These are phyloP conservation scores for Excoecaria agallocha DNA, from an alignment of 345 rosid species.

Conservation along the genomic window DNA sequence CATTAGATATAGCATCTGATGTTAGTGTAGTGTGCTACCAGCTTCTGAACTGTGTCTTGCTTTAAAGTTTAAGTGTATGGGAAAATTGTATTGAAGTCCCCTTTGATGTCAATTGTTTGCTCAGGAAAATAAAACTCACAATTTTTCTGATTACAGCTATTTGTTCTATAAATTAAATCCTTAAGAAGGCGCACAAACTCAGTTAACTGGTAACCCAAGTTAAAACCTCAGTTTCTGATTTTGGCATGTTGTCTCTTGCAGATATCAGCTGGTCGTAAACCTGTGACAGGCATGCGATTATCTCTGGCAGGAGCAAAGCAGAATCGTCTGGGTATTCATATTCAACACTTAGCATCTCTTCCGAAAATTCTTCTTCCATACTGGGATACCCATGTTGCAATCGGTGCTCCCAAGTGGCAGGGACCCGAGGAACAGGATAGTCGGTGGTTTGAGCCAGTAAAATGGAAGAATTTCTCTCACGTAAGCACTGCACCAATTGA, in stretches of 20 bases:
- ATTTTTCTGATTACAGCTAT: background rate
- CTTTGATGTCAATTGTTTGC: background rate
- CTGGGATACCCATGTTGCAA: conserved; percentile 66
- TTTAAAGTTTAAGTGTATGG: background rate
- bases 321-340: conserved; percentile 53
- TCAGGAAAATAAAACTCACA: background rate
- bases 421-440: conserved; percentile 90
- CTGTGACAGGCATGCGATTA: conserved; percentile 62
- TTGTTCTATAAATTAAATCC: background rate
- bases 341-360: conserved; percentile 61
- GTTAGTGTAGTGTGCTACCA: background rate
- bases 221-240: conserved; percentile 13
- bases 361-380: conserved; percentile 61
- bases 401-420: conserved; percentile 79
- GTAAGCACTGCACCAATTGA: conserved; percentile 77
- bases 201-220: background rate
- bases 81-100: background rate
- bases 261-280: conserved; percentile 73
- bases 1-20: background rate
- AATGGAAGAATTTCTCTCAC: conserved; percentile 81
- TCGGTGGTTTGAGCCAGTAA: conserved; percentile 79
- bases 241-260: conserved; percentile 21
- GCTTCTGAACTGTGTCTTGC: background rate
- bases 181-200: background rate
- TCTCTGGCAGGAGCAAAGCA: conserved; percentile 57